phyloP scores from a whole-genome alignment of 805 yeast genomes.

The Kodamaea neixiangensis region DNA sequence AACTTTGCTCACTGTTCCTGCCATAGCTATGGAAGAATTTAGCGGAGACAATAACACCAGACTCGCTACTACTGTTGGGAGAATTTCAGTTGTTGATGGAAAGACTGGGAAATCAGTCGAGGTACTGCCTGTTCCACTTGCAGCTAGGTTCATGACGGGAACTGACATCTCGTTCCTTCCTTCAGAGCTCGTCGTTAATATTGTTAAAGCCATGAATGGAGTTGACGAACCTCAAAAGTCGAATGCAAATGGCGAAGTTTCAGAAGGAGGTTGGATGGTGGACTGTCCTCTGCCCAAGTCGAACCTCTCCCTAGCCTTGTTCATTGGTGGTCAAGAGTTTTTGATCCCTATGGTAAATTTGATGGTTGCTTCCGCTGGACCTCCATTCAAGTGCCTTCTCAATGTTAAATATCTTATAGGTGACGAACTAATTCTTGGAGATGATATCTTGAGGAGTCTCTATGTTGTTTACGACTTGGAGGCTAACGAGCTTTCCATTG shows the following conservation, averaged over 20 bases:
- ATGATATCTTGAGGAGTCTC: constrained; percentile 60
- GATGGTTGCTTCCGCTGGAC: neutral
- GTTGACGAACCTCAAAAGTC: too few relatives aligned
- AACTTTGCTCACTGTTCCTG: constrained; percentile 23
- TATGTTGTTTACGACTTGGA: constrained; percentile 68
- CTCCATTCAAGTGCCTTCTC: neutral
- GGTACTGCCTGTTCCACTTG: neutral
- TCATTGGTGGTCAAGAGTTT: neutral
- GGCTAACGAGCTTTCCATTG: constrained; percentile 52
- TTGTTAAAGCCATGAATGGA: neutral
- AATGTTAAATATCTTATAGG: neutral
- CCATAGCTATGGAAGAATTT: constrained; percentile 30
- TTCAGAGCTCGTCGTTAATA: neutral
- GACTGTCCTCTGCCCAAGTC: neutral
- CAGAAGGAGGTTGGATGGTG: neutral
- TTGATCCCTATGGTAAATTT: constrained; percentile 8
- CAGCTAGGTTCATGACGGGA: neutral
- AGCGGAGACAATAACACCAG: neutral
- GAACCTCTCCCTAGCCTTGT: constrained; percentile 4
- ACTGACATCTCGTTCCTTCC: neutral
- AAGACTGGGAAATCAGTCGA: neutral
- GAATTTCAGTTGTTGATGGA: neutral
- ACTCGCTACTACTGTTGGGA: neutral
- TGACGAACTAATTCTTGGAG: constrained; percentile 55
- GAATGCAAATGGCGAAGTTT: too few relatives aligned